Conservation (phyloP, 495 filamentous ascomycete genomes). For the Xylaria castorea region DNA sequence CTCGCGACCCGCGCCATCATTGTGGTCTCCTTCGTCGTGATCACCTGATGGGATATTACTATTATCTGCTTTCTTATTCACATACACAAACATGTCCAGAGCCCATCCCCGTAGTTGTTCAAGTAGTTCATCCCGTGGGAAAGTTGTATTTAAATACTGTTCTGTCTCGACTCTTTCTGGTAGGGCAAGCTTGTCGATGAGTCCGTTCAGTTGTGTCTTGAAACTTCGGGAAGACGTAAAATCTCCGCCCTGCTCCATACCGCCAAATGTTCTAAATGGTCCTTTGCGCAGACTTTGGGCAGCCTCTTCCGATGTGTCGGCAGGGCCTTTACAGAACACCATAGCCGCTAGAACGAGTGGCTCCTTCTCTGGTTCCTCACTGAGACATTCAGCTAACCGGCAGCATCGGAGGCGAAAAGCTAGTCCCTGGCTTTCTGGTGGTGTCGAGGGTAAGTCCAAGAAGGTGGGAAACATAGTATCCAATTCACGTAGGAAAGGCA, state of each 20-base stretch:
- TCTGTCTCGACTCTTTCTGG: constrained; percentile 16
- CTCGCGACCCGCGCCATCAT: background rate
- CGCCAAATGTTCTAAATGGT: constrained; percentile 31
- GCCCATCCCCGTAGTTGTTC: constrained; percentile 33
- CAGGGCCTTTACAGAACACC: constrained; percentile 32
- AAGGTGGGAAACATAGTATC: constrained; percentile 30
- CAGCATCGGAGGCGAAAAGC: constrained; percentile 34
- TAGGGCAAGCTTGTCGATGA: constrained; percentile 20
- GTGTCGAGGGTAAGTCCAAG: constrained; percentile 9
- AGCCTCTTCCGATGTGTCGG: constrained; percentile 9
- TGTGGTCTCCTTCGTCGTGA: background rate
- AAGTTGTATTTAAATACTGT: constrained; percentile 22
- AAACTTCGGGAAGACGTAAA: background rate
- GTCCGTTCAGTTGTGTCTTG: constrained; percentile 20
- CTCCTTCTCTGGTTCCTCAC: constrained; percentile 11
- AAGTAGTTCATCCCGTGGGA: constrained; percentile 27
- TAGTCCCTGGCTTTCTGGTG: constrained; percentile 18
- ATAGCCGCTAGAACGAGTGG: constrained; percentile 27
- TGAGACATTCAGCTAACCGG: constrained; percentile 26
- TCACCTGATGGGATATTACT: background rate
- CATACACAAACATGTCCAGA: constrained; percentile 25
- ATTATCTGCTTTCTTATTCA: constrained; percentile 10
- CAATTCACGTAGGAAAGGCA: constrained; percentile 31
- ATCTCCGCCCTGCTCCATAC: constrained; percentile 23
- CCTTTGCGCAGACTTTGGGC: constrained; percentile 25